Evolutionary conservation across 2,329 filamentous ascomycete genomes (phyloP).

Genomic region (Neophaeococcomyces aloes): DNA sequence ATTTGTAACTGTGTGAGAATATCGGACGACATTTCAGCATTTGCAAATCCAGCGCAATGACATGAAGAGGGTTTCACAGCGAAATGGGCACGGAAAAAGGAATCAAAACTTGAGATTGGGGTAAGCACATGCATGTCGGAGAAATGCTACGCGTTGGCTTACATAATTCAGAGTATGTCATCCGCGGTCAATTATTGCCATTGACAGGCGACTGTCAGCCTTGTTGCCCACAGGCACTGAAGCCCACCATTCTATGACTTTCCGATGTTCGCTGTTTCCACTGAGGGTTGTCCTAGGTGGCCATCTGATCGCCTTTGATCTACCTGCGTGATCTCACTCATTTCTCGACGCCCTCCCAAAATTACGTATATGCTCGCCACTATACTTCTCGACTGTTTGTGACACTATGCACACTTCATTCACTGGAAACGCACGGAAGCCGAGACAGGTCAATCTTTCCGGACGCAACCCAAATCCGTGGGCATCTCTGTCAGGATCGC

Average conservation of each 20-base stretch:
- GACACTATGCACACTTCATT: constrained; percentile 80
- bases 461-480: constrained; percentile 73
- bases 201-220: neutral
- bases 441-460: constrained; percentile 87
- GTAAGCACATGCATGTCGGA: too few relatives aligned
- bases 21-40: constrained; percentile 26
- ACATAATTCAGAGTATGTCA: too few relatives aligned
- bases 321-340: neutral
- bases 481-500: constrained; percentile 45
- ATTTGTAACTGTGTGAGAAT: constrained; percentile 42
- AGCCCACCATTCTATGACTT: neutral
- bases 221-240: neutral
- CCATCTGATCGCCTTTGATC: neutral
- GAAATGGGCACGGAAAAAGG: too few relatives aligned
- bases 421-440: constrained; percentile 72
- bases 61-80: neutral
- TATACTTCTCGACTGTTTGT: neutral
- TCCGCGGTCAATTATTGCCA: too few relatives aligned
- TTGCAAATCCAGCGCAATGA: neutral
- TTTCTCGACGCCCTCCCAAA: neutral
- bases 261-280: neutral
- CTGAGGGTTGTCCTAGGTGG: neutral
- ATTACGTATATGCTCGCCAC: neutral
- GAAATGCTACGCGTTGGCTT: too few relatives aligned
- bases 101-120: too few relatives aligned